Conservation (phyloP, 495 filamentous ascomycete genomes). For the Choiromyces venosus region DNA sequence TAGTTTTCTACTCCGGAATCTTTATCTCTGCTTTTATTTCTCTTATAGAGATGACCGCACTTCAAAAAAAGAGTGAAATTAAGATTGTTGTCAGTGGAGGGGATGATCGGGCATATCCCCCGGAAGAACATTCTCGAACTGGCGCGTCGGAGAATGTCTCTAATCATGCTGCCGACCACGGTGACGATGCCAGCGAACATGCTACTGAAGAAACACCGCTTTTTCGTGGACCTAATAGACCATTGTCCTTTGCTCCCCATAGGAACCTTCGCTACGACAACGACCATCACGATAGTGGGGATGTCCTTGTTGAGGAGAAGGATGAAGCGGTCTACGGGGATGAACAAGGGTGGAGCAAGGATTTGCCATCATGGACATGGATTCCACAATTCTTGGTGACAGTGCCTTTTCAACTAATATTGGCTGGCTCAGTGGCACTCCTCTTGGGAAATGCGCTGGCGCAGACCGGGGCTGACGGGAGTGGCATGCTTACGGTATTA, state of each 20-base stretch:
- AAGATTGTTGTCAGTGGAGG: neutral
- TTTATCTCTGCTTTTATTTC: slow-evolving; percentile 69
- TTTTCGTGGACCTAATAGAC: slow-evolving; percentile 53
- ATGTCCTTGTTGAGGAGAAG: slow-evolving; percentile 43
- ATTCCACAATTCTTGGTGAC: slow-evolving; percentile 75
- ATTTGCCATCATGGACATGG: slow-evolving; percentile 79
- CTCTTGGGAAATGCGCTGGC: slow-evolving; percentile 64
- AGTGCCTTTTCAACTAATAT: slow-evolving; percentile 66
- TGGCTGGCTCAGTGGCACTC: slow-evolving; percentile 68
- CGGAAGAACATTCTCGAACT: slow-evolving; percentile 25
- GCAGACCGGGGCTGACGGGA: slow-evolving; percentile 79
- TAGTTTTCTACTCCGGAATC: slow-evolving; percentile 69
- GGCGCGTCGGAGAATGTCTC: slow-evolving; percentile 7
- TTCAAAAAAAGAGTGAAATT: slow-evolving; percentile 49
- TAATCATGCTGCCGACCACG: slow-evolving; percentile 42
- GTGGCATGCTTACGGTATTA: slow-evolving; percentile 59
- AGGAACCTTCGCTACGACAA: slow-evolving; percentile 41
- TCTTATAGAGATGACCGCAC: slow-evolving; percentile 70
- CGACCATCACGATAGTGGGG: slow-evolving; percentile 39
- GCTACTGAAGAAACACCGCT: slow-evolving; percentile 77
- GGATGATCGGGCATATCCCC: slow-evolving; percentile 3
- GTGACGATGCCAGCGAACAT: slow-evolving; percentile 52
- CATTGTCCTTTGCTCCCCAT: slow-evolving; percentile 72
- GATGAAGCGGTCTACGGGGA: slow-evolving; percentile 57
- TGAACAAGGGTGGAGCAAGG: slow-evolving; percentile 80